These are phyloP conservation scores for Alopecurus myosuroides DNA, from an alignment of 176 grass and related monocot species.

Conservation along the genomic window DNA sequence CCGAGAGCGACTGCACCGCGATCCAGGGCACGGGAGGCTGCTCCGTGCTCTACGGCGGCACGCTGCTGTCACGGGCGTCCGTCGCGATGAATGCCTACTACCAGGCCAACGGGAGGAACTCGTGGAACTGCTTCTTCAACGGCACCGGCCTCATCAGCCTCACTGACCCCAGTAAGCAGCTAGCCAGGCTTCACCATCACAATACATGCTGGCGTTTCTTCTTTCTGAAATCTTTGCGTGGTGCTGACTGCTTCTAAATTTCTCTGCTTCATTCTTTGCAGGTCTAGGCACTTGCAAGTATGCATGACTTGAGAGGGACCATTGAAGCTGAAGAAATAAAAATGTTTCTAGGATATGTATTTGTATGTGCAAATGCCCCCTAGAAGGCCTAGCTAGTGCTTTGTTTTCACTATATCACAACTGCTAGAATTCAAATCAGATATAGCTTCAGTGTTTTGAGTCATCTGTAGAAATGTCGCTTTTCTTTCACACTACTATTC, in stretches of 20 bases:
- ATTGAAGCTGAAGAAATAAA: slow-evolving; percentile 18
- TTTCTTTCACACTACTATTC: neutral
- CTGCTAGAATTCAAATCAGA: neutral
- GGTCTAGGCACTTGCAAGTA: slow-evolving; percentile 41
- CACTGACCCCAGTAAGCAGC: slow-evolving; percentile 53
- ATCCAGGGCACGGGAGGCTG: slow-evolving; percentile 30
- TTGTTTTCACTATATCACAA: neutral
- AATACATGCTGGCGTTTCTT: neutral
- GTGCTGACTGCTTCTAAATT: neutral
- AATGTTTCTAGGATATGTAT: neutral
- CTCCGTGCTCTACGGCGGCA: neutral
- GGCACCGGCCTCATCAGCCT: slow-evolving; percentile 44
- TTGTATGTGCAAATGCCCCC: neutral
- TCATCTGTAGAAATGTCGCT: neutral
- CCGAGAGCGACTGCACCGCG: slow-evolving; percentile 34
- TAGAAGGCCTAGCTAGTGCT: neutral
- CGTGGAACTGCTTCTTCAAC: slow-evolving; percentile 66
- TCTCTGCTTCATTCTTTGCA: neutral
- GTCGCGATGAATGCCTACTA: slow-evolving; percentile 61
- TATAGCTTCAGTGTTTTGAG: neutral
- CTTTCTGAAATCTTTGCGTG: neutral
- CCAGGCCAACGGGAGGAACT: slow-evolving; percentile 41
- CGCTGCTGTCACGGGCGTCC: slow-evolving; percentile 12
- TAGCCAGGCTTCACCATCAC: neutral
- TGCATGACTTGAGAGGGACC: neutral